phyloP scores from a whole-genome alignment of 306 rosid species.

The Fagus crenata region DNA sequence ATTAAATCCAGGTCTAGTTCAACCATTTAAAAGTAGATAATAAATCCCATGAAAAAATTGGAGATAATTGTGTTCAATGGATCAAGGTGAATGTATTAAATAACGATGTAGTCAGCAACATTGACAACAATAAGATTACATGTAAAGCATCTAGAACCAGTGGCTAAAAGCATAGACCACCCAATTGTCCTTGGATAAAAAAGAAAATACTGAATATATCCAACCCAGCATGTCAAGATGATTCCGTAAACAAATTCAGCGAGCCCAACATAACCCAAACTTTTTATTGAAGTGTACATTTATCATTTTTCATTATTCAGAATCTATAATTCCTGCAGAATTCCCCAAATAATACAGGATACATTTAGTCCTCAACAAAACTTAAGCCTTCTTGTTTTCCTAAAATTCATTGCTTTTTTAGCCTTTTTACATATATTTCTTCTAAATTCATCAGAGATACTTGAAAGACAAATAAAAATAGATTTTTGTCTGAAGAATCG shows the following conservation, averaged over 20 bases:
- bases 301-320: not conserved
- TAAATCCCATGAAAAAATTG: not conserved
- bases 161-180: not conserved
- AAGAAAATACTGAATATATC: not conserved
- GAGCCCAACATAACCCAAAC: not conserved
- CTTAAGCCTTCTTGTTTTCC: not conserved
- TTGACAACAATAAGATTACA: not conserved
- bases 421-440: not conserved
- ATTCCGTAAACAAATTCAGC: not conserved
- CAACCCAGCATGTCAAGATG: not conserved
- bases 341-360: not conserved
- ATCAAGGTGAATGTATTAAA: not conserved
- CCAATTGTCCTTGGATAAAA: not conserved
- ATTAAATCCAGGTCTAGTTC: slow-evolving; percentile 5
- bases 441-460: not conserved
- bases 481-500: not conserved
- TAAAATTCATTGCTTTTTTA: not conserved
- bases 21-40: not conserved
- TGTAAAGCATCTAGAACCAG: not conserved
- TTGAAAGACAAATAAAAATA: not conserved
- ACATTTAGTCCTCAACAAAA: not conserved
- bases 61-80: not conserved
- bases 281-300: not conserved
- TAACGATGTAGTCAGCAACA: not conserved
- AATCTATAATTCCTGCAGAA: not conserved